phyloP scores from a whole-genome alignment of 2,329 filamentous ascomycete species.

The Xylariaceae sp. region DNA sequence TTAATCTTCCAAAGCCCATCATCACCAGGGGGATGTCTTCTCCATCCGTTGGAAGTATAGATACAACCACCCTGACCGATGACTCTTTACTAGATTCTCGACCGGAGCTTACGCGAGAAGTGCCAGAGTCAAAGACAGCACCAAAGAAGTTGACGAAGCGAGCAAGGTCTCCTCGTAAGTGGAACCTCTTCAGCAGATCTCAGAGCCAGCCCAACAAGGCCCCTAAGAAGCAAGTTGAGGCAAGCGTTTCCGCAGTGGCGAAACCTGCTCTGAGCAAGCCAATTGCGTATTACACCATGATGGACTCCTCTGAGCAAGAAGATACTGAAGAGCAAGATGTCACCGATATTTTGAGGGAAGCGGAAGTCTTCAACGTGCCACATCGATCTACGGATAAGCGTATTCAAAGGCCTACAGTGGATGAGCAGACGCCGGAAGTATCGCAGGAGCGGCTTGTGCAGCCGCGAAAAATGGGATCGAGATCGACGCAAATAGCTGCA shows the following conservation, averaged over 20 bases:
- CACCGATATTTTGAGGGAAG: conserved; percentile 55
- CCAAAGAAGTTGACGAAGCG: conserved; percentile 61
- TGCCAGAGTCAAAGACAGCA: conserved; percentile 32
- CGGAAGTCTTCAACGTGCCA: conserved; percentile 40
- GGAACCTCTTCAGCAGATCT: conserved; percentile 65
- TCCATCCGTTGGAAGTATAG: conserved; percentile 58
- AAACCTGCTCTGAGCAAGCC: conserved; percentile 53
- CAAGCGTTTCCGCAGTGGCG: conserved; percentile 51
- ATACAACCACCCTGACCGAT: conserved; percentile 60
- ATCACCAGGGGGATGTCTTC: conserved; percentile 47
- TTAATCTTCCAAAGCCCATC: conserved; percentile 58
- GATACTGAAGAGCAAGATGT: conserved; percentile 43
- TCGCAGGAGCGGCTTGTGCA: conserved; percentile 1
- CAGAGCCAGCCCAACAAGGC: conserved; percentile 45
- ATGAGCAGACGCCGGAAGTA: conserved; percentile 13
- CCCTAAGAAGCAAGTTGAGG: conserved; percentile 43
- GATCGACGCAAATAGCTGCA: neutral
- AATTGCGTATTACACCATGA: conserved; percentile 63
- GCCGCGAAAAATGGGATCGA: neutral
- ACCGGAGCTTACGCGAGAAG: conserved; percentile 39
- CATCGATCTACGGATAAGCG: conserved; percentile 12
- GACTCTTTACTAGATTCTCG: conserved; percentile 53
- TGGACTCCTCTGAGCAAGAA: conserved; percentile 61
- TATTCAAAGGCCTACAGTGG: conserved; percentile 23
- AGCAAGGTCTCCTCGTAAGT: conserved; percentile 59